Conservation (phyloP, 1,284 basidiomycete species). For the Tilletiopsis washingtonensis region DNA sequence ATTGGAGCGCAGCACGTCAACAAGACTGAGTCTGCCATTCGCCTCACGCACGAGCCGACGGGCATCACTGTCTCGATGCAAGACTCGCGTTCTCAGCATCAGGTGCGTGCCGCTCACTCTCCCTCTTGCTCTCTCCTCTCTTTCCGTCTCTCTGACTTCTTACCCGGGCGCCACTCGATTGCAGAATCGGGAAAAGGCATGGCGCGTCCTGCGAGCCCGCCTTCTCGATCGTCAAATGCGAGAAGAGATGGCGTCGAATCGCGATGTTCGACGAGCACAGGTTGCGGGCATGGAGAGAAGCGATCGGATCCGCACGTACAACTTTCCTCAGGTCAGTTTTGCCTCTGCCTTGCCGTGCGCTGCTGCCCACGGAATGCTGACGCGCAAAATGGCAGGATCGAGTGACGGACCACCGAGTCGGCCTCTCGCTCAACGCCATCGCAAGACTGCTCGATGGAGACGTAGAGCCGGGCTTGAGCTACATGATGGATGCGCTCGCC, state of each 20-base stretch:
- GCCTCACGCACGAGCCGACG: conserved; percentile 84
- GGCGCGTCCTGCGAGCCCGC: conserved; percentile 38
- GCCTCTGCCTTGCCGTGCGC: no score
- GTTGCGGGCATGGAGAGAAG: conserved; percentile 42
- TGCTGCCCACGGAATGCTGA: no score
- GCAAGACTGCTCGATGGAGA: no score
- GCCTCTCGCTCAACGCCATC: no score
- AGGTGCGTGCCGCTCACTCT: no score
- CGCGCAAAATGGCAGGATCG: no score
- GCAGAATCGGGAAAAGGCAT: conserved; percentile 41
- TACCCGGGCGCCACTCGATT: no score
- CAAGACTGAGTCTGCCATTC: conserved; percentile 96
- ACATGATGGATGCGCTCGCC: no score
- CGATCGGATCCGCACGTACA: conserved; percentile 44
- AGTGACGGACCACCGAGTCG: conserved; percentile 43
- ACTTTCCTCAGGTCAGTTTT: conserved; percentile 37
- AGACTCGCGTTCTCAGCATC: conserved; percentile 91
- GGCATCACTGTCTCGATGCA: conserved; percentile 97
- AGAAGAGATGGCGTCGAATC: conserved; percentile 31
- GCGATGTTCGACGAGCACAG: conserved; percentile 30
- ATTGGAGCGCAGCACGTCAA: conserved; percentile 72
- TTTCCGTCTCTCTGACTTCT: no score
- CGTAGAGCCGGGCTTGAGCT: no score
- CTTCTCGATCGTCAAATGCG: conserved; percentile 35
- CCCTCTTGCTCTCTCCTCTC: no score